Base-by-base conservation (phyloP, 192 early-diverging fungal species). In the Spizellomyces sp. region DNA sequence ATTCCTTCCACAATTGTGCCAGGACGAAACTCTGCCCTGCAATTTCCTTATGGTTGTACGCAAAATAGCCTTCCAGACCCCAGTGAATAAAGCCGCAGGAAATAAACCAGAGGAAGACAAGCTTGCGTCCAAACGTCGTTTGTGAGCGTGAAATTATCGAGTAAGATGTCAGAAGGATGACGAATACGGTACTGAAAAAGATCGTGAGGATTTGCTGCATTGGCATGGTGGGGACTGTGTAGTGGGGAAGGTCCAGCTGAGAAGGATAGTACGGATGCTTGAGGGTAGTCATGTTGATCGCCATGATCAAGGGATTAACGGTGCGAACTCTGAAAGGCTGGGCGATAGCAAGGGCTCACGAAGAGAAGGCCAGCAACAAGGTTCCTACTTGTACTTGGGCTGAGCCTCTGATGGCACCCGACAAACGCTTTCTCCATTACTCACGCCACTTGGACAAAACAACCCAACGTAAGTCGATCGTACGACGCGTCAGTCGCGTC, bases 1-100 rank as follows among this genome's bases (percentile, higher is more conserved):
- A 98, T 79, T 98, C 94, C 82, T 94, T 94, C 93, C 93, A 98
- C 65, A 94, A 66, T 48, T 95, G 86, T 7, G 84, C 92, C 46
- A 95, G 55, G 6, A 93, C 66, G 22, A 67, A 76, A 59, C 83
- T 75, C 79, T 91, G 86, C 7, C 85, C 88, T 0, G 90, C 89
- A 58, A 98, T 80, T 3, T 83, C 83, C 9, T 66, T 50, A 72
- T 91, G 85, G 80, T 90, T 87, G 59, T 78, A 85, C 36, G 90
- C 83, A 81, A 91, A 96, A 79, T 95, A 98, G 2, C 90, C 90
- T 80, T 98, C 96, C 1, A 98, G 82, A 48, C 90, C 80, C 12
- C 86, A 70, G 77, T 98, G 96, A 71, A 96, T 92, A 48, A 85
- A 86, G 1, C 90, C 91, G 64, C 88, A 95, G 44, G 90, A 69